Evolutionary conservation across 202 grass and related monocot genomes (phyloP).

Genomic region (Panicum virgatum): DNA sequence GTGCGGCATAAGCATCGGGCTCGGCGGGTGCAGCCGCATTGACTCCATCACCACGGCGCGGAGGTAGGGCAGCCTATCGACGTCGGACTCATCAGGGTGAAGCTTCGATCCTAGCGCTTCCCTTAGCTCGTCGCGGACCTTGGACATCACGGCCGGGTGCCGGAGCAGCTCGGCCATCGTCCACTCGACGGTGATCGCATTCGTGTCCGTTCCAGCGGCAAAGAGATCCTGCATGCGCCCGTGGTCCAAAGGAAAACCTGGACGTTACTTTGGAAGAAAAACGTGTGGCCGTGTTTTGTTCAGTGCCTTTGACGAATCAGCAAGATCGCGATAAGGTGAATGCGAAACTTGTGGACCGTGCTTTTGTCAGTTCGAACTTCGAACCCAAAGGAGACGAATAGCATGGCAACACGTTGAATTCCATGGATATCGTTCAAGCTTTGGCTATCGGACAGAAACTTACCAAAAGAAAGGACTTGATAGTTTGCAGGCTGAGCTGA

Average conservation of each 20-base stretch:
- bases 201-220: conserved; percentile 55
- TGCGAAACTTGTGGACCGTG: not conserved
- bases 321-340: not conserved
- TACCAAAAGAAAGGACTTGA: conserved; percentile 59
- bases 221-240: conserved; percentile 47
- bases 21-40: conserved; percentile 58
- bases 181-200: conserved; percentile 71
- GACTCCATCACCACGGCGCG: conserved; percentile 71
- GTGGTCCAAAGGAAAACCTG: not conserved
- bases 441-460: too few species aligned
- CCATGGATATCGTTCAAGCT: too few species aligned
- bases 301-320: not conserved
- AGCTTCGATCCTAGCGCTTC: conserved; percentile 33
- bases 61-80: conserved; percentile 49
- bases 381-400: not conserved
- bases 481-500: conserved; percentile 44
- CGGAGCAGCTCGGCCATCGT: conserved; percentile 68
- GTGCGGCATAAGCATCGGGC: conserved; percentile 63
- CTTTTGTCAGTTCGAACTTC: not conserved
- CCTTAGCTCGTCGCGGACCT: conserved; percentile 45
- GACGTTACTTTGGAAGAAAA: too few species aligned
- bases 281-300: too few species aligned
- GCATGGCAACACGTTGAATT: not conserved
- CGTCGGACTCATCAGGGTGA: conserved; percentile 54
- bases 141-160: conserved; percentile 44